phyloP scores from a whole-genome alignment of 2,329 filamentous ascomycete species.

The Exserohilum turcica region DNA sequence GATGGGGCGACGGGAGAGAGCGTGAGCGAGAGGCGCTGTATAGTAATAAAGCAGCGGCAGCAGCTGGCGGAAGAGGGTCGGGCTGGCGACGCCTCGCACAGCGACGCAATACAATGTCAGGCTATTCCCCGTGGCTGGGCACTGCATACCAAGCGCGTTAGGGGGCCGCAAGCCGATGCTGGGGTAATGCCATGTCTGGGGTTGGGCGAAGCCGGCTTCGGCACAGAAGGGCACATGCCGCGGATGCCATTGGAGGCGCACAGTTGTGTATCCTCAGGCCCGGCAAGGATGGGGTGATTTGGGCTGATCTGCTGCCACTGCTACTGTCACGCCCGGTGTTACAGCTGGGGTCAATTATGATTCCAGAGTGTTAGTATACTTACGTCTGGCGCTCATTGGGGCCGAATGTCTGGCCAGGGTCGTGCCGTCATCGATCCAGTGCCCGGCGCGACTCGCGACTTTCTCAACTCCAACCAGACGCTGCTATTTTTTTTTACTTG shows the following conservation, averaged over 20 bases:
- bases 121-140: slow-evolving; percentile 10
- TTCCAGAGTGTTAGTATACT: too few species aligned
- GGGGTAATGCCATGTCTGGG: slow-evolving; percentile 2
- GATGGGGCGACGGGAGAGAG: neutral
- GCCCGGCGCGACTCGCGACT: slow-evolving; percentile 34
- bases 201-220: neutral
- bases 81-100: slow-evolving; percentile 1
- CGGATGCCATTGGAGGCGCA: too few species aligned
- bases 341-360: too few species aligned
- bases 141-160: slow-evolving; percentile 8
- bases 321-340: too few species aligned
- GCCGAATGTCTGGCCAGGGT: slow-evolving; percentile 20
- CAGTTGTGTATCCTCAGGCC: too few species aligned
- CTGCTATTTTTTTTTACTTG: neutral
- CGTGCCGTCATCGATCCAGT: slow-evolving; percentile 41
- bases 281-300: neutral
- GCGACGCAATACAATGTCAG: slow-evolving; percentile 8
- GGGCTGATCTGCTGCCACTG: slow-evolving; percentile 4
- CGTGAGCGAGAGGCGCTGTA: neutral
- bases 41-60: neutral
- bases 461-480: slow-evolving; percentile 24
- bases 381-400: slow-evolving; percentile 21
- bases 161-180: slow-evolving; percentile 6
- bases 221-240: too few species aligned
- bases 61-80: neutral